phyloP scores from a whole-genome alignment of 2,329 filamentous ascomycete genomes.

The Ascochyta koolunga region DNA sequence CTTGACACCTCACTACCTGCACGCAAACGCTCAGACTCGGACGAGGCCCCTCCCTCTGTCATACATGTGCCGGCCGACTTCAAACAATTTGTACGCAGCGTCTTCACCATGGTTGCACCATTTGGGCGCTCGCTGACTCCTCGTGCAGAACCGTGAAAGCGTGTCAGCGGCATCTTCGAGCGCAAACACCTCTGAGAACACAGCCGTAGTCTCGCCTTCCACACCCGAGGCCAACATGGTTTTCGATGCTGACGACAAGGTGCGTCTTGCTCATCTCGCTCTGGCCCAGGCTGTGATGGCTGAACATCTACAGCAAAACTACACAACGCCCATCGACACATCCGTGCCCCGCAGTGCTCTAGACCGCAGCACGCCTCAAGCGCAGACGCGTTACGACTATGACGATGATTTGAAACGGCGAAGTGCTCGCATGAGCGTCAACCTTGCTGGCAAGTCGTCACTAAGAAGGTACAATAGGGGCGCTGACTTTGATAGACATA shows the following conservation, averaged over 20 bases:
- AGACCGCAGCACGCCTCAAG: conserved; percentile 79
- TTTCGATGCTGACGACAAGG: conserved; percentile 45
- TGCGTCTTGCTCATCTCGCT: conserved; percentile 35
- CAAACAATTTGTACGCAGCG: conserved; percentile 69
- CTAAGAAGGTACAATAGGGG: background rate
- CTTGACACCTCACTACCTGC: conserved; percentile 54
- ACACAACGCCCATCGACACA: conserved; percentile 76
- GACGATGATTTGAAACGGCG: conserved; percentile 61
- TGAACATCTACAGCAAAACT: conserved; percentile 50
- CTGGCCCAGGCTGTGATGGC: conserved; percentile 28
- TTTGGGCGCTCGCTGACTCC: conserved; percentile 36
- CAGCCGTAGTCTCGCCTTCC: conserved; percentile 46
- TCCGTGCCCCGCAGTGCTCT: conserved; percentile 58
- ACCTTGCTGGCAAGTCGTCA: conserved; percentile 70
- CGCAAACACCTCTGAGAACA: conserved; percentile 42
- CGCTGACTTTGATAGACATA: conserved; percentile 50
- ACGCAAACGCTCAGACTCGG: conserved; percentile 59
- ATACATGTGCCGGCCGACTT: conserved; percentile 90
- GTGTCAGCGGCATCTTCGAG: conserved; percentile 37
- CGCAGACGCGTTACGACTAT: conserved; percentile 80
- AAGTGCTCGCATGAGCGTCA: conserved; percentile 68
- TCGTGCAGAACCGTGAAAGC: conserved; percentile 37
- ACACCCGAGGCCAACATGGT: conserved; percentile 48
- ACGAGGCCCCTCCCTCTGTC: conserved; percentile 84
- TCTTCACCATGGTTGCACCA: conserved; percentile 33